Evolutionary conservation across 2,329 filamentous ascomycete genomes (phyloP), one percentile per base, ranked within the genome.

Genomic region (Alternaria incomplexa): DNA sequence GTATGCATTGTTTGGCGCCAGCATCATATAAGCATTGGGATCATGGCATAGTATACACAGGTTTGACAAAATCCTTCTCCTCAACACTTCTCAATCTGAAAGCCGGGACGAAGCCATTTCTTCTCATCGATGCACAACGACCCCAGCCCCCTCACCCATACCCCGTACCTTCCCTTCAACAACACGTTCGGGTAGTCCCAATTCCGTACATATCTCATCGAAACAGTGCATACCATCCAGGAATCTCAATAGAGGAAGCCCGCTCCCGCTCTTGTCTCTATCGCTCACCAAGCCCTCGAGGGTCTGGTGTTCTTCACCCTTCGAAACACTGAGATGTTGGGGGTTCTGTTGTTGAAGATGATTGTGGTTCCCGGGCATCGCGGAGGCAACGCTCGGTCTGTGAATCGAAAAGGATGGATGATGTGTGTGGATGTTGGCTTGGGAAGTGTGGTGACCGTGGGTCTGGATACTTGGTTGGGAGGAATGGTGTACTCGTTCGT

Each of bases 141-240:
- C 60, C 44, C 73, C 69, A 45, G 78, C 28, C 1, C 67, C 77
- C 47, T 80, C 78, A 22, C 78, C 78, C 60, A 72, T 67, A 7
- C 73, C 72, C 78, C 88, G 89, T 51, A 96, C 80, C 77, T 86
- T 88, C 40, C 88, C 88, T 81, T 93, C 85, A 15, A 94, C 89
- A 73, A 91, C 89, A 62, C 84, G 85, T 74, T 94, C 90, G 7
- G 87, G 88, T 75, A 93, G 76, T 65, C 90, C 89, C 77, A 89
- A 84, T 81, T 93, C 91, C 1, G 90, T 91, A 74, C 92, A 92
- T 68, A 95, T 93, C 83, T 94, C 89, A 81, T 96, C 93, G 79
- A 95, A 91, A 70, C 87, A 88, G 76, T 93, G 91, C 67, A 86
- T 86, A 0, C 92, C 93, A 78, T 95, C 91, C 11, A 91, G 85